phyloP scores from a whole-genome alignment of 441 rosid species.

The Flueggea neowawraea region DNA sequence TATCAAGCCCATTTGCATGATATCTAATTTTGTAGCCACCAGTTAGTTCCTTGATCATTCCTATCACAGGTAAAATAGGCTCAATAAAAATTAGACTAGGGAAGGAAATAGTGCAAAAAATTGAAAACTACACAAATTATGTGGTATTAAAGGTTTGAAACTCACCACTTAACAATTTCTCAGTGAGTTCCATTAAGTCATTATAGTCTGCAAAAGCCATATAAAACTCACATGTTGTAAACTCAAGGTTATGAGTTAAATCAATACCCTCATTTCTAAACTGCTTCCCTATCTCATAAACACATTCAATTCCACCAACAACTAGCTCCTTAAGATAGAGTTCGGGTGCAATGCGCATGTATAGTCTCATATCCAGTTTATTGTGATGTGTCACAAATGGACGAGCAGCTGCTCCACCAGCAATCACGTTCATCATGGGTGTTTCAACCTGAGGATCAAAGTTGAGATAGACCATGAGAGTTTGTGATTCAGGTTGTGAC shows the following conservation, averaged over 20 bases:
- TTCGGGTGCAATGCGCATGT: slow-evolving; percentile 92
- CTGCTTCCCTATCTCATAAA: slow-evolving; percentile 89
- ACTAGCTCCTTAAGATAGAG: slow-evolving; percentile 77
- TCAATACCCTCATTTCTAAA: slow-evolving; percentile 95
- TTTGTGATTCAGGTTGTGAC: too few relatives aligned
- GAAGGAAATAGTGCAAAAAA: slow-evolving; percentile 1
- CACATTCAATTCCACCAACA: slow-evolving; percentile 84
- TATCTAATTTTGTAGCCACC: slow-evolving; percentile 79
- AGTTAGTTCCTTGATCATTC: slow-evolving; percentile 81
- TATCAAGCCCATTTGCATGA: slow-evolving; percentile 71
- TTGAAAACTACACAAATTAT: background rate
- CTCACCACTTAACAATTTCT: slow-evolving; percentile 79
- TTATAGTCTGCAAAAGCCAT: slow-evolving; percentile 93
- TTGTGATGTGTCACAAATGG: slow-evolving; percentile 94
- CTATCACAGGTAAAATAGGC: slow-evolving; percentile 26
- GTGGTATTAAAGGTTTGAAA: background rate
- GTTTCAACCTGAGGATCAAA: slow-evolving; percentile 63
- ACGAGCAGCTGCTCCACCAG: slow-evolving; percentile 95
- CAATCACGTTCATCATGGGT: slow-evolving; percentile 89
- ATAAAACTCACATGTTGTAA: slow-evolving; percentile 93
- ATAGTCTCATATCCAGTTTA: slow-evolving; percentile 73
- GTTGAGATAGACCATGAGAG: background rate
- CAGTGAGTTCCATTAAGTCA: slow-evolving; percentile 82
- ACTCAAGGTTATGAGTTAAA: slow-evolving; percentile 91
- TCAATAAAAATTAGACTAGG: background rate